Percentiles rank a stretch among this genome's conserved stretches.
phyloP scores from a whole-genome alignment of 176 grass and related monocot genomes.

The Elaeis guineensis region DNA sequence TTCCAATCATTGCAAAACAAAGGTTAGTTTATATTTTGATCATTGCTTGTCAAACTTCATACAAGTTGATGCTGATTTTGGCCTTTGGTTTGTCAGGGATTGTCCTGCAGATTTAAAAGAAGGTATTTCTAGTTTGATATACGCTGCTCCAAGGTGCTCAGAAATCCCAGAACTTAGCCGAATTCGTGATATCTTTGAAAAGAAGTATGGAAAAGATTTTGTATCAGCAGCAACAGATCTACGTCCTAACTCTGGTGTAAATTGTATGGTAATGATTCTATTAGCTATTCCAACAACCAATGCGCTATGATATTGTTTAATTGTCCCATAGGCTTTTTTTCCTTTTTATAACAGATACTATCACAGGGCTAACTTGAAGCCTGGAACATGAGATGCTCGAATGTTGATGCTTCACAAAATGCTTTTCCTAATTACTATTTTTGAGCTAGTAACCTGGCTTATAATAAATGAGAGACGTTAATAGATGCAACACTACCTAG shows the following conservation, averaged over 20 bases:
- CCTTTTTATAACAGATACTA: neutral
- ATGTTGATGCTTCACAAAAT: too few relatives aligned
- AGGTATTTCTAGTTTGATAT: slow-evolving; percentile 96
- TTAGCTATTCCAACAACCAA: neutral
- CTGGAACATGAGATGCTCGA: too few relatives aligned
- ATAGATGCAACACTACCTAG: too few relatives aligned
- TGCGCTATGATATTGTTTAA: neutral
- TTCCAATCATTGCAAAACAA: slow-evolving; percentile 77
- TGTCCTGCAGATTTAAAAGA: slow-evolving; percentile 90
- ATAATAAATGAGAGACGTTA: too few relatives aligned
- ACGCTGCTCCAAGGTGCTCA: slow-evolving; percentile 86
- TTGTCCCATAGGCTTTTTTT: neutral
- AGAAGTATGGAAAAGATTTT: slow-evolving; percentile 95
- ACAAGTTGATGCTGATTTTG: slow-evolving; percentile 18
- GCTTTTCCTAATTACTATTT: too few relatives aligned
- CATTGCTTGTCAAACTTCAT: slow-evolving; percentile 1
- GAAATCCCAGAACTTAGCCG: slow-evolving; percentile 82
- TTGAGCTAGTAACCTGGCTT: too few relatives aligned
- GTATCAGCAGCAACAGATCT: slow-evolving; percentile 71
- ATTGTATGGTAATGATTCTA: slow-evolving; percentile 54
- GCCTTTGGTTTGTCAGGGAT: slow-evolving; percentile 39
- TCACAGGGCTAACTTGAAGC: too few relatives aligned
- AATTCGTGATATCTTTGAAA: slow-evolving; percentile 73
- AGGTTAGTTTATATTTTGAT: slow-evolving; percentile 40
- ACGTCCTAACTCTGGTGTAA: slow-evolving; percentile 67